A percentile compares a stretch with the other conserved stretches of the same genome.
phyloP scores from a whole-genome alignment of 208 protist genomes.

The Acanthamoeba rhysodes region DNA sequence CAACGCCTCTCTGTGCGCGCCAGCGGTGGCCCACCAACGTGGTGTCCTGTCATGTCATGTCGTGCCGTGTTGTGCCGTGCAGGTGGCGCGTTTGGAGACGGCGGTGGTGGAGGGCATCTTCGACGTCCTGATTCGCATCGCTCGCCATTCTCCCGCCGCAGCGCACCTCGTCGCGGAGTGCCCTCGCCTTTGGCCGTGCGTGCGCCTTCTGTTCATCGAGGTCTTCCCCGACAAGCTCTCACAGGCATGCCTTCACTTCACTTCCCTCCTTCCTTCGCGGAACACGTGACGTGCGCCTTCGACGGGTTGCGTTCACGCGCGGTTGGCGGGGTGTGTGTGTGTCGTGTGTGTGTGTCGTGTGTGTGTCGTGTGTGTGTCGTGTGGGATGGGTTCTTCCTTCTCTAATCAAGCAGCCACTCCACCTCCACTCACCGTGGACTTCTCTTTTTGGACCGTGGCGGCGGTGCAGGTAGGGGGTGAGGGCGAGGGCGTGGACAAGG shows the following conservation, averaged over 20 bases:
- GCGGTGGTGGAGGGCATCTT: neutral
- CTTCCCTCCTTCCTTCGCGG: neutral
- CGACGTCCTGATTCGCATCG: constrained; percentile 10
- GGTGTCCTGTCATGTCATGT: neutral
- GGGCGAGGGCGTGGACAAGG: neutral
- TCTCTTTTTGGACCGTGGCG: no score
- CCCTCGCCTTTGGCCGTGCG: neutral
- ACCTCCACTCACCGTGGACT: neutral
- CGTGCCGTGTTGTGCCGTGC: neutral
- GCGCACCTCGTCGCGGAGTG: neutral
- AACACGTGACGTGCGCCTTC: no score
- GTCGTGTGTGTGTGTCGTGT: no score
- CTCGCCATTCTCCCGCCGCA: constrained; percentile 19
- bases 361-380: no score
- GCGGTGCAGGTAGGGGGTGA: no score
- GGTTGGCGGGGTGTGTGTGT: neutral
- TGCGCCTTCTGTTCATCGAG: constrained; percentile 15
- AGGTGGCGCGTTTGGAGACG: neutral
- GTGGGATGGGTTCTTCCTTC: neutral
- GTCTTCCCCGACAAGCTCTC: neutral
- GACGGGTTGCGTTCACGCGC: no score
- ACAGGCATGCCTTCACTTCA: neutral
- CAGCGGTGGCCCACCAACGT: neutral
- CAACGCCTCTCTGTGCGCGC: neutral
- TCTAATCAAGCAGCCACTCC: neutral